Evolutionary conservation across 2,329 filamentous ascomycete species (phyloP), one percentile per base, ranked within the genome.

Genomic region (Dactylonectria macrodidyma): DNA sequence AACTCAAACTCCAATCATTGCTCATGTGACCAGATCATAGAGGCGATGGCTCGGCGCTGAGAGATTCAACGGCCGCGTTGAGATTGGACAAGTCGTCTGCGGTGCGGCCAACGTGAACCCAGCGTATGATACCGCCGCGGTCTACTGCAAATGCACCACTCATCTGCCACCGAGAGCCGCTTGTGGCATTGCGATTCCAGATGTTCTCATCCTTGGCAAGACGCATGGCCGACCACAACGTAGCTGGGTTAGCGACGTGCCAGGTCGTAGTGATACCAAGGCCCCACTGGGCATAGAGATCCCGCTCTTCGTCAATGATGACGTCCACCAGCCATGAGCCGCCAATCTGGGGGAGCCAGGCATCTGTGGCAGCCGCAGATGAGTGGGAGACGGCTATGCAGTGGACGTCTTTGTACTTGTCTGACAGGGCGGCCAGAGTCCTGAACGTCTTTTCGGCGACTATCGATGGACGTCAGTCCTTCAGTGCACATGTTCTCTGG

Each of bases 401-500:
- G 74, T 86, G 82, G 11, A 90, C 78, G 14, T 82, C 77, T 26
- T 83, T 78, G 11, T 91, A 80, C 38, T 81, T 74, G 46, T 81
- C 80, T 14, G 90, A 89, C 65, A 89, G 77, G 50, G 83, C 78
- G 51, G 88, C 84, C 34, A 93, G 82, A 36, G 77, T 73, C 62
- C 84, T 83, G 79, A 92, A 92, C 12, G 87, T 87, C 78, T 92
- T 92, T 77, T 93, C 91, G 14, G 91, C 90, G 78, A 93, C 91
- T 92, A 59, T 8, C 52, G 30, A 9, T 52, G 38, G 41, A 54
- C 48, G 62, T 47, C 26, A 47, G 33, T 44, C 30, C 14, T 38
- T 65, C 22, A 47, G 33, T 10, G 51, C 33, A 22, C 30, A 16
- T 36, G 34, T 12, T 30, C 33, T 30, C 14, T 19, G 22, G 24